Evolutionary conservation across 2,329 filamentous ascomycete genomes (phyloP).

Genomic region (Monosporascus sp.): DNA sequence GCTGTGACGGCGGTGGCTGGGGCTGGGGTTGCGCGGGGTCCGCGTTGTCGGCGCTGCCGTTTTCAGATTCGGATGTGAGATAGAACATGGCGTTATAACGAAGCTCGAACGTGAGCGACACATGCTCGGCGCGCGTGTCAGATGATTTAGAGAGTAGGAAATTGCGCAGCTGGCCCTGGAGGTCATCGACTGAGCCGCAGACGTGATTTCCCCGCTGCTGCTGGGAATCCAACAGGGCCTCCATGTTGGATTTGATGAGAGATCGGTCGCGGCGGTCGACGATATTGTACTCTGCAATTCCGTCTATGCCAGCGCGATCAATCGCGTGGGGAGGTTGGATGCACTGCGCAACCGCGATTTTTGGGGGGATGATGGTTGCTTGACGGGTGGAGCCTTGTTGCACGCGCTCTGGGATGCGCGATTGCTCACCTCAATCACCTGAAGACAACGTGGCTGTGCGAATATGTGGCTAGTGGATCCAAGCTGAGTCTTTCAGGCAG

Average conservation of each 20-base stretch:
- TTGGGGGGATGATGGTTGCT: background rate
- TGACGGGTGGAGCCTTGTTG: constrained; percentile 1
- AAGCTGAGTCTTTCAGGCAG: background rate
- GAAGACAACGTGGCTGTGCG: too few relatives aligned
- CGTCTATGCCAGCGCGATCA: background rate
- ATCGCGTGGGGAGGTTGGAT: background rate
- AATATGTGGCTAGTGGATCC: too few relatives aligned
- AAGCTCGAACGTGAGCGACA: constrained; percentile 42
- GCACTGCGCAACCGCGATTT: background rate
- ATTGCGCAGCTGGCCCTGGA: constrained; percentile 38
- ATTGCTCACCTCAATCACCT: too few relatives aligned
- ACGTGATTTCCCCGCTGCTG: constrained; percentile 21
- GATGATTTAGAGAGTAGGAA: constrained; percentile 37
- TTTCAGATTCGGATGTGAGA: constrained; percentile 32
- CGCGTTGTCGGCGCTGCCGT: constrained; percentile 23
- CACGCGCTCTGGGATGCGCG: too few relatives aligned
- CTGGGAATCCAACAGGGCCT: constrained; percentile 25
- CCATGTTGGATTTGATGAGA: constrained; percentile 15
- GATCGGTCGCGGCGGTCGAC: background rate
- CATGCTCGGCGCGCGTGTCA: constrained; percentile 43
- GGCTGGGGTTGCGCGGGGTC: constrained; percentile 20
- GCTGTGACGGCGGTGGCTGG: constrained; percentile 19
- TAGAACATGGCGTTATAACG: constrained; percentile 38
- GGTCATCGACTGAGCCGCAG: constrained; percentile 38
- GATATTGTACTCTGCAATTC: background rate